Evolutionary conservation across 192 early-diverging fungal genomes (phyloP).

Genomic region (Coemansia sp.): DNA sequence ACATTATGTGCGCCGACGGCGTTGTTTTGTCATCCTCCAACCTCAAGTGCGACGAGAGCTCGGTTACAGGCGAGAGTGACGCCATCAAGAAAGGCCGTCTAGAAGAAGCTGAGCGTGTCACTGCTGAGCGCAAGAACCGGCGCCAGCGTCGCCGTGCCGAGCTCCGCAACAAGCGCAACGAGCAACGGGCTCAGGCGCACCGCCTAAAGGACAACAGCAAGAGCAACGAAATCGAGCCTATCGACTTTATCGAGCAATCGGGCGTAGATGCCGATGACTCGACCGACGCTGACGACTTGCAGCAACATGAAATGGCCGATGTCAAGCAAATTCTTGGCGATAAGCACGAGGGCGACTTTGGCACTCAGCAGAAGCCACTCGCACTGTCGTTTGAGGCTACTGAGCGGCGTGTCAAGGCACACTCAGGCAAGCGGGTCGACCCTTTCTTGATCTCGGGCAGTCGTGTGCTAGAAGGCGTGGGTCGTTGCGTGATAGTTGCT

Average conservation of each 20-base stretch:
- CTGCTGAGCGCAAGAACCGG: conserved; percentile 36
- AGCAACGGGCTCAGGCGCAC: conserved; percentile 38
- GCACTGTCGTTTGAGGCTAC: background rate
- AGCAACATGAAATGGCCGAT: background rate
- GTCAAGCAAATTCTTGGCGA: background rate
- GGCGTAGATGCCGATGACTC: conserved; percentile 52
- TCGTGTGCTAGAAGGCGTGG: conserved; percentile 88
- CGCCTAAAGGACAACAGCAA: conserved; percentile 18
- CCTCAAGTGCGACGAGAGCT: conserved; percentile 87
- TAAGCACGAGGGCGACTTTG: background rate
- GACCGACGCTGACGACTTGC: conserved; percentile 39
- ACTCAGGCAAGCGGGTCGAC: conserved; percentile 48
- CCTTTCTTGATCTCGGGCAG: conserved; percentile 94
- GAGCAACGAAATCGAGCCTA: conserved; percentile 30
- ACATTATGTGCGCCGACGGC: conserved; percentile 91
- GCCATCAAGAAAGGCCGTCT: conserved; percentile 76
- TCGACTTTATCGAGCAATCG: conserved; percentile 25
- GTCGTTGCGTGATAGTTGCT: conserved; percentile 79
- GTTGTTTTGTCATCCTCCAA: conserved; percentile 81
- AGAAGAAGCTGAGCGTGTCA: conserved; percentile 47
- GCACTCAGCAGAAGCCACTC: conserved; percentile 8
- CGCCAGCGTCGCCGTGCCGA: conserved; percentile 50
- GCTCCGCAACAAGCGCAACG: conserved; percentile 49
- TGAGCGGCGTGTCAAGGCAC: conserved; percentile 26
- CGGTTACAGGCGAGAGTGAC: conserved; percentile 94